Percentiles rank a stretch among this genome's conserved stretches.
These are phyloP conservation scores for Pseudomonodictys pantanalensis DNA, from an alignment of 495 filamentous ascomycete genomes.

Conservation along the genomic window DNA sequence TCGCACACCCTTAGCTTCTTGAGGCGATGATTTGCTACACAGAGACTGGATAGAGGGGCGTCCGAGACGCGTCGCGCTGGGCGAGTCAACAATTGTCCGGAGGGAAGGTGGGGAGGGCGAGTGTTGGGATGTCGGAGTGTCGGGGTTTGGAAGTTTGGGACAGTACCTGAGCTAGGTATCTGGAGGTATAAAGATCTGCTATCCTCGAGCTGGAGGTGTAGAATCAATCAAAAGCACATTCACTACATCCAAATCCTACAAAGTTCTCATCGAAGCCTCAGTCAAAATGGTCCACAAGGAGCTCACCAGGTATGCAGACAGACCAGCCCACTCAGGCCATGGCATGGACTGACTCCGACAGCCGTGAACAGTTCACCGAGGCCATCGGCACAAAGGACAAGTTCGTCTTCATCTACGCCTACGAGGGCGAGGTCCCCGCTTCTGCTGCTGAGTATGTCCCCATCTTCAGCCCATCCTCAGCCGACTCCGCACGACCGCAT, in stretches of 20 bases:
- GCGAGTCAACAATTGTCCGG: too few species aligned
- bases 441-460: constrained; percentile 34
- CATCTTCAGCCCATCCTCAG: not conserved
- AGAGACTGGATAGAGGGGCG: not conserved
- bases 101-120: not conserved
- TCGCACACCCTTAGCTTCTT: too few species aligned
- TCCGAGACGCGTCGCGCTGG: not conserved
- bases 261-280: too few species aligned
- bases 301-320: constrained; percentile 24
- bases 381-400: constrained; percentile 34
- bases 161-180: not conserved
- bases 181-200: not conserved
- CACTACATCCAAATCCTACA: not conserved
- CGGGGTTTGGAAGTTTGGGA: not conserved
- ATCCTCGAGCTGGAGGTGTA: not conserved
- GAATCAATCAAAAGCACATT: not conserved
- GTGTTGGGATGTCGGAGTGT: too few species aligned
- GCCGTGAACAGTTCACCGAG: constrained; percentile 33
- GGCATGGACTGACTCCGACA: not conserved
- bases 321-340: not conserved
- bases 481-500: too few species aligned
- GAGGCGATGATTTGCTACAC: not conserved
- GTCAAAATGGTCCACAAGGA: constrained; percentile 32
- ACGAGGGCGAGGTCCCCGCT: constrained; percentile 23
- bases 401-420: constrained; percentile 35